Evolutionary conservation across 2,329 filamentous ascomycete species (phyloP).

Genomic region (Penicillium sp.): DNA sequence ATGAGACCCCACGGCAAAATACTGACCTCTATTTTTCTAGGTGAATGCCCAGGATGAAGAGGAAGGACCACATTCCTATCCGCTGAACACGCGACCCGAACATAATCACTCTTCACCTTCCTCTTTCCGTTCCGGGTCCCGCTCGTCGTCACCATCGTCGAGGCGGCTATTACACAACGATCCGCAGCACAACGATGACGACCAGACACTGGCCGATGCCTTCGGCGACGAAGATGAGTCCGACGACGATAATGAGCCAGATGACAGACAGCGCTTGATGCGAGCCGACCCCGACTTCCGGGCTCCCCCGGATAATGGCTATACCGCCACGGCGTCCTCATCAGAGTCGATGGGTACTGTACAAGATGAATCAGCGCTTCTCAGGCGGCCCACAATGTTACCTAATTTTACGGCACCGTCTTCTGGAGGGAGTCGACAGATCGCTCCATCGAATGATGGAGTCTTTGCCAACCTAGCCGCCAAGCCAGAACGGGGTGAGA

Average conservation of each 20-base stretch:
- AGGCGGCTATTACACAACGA: slow-evolving; percentile 54
- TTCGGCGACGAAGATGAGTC: slow-evolving; percentile 79
- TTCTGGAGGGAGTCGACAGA: slow-evolving; percentile 51
- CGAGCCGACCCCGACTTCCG: slow-evolving; percentile 54
- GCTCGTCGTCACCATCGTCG: slow-evolving; percentile 65
- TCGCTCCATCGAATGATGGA: slow-evolving; percentile 80
- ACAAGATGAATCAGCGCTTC: slow-evolving; percentile 31
- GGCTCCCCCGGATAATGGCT: slow-evolving; percentile 31
- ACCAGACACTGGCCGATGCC: slow-evolving; percentile 84
- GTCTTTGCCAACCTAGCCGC: slow-evolving; percentile 95
- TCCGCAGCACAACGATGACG: slow-evolving; percentile 56
- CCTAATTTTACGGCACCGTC: slow-evolving; percentile 49
- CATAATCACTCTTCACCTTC: slow-evolving; percentile 53
- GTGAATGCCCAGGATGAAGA: slow-evolving; percentile 47
- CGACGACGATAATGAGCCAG: slow-evolving; percentile 67
- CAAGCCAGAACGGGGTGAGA: slow-evolving; percentile 77
- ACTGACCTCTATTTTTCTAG: slow-evolving; percentile 26
- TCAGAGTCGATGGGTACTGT: slow-evolving; percentile 22
- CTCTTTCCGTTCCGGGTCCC: slow-evolving; percentile 87
- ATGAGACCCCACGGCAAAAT: slow-evolving; percentile 11
- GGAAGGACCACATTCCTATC: slow-evolving; percentile 35
- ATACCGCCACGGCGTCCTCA: slow-evolving; percentile 24
- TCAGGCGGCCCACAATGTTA: slow-evolving; percentile 53
- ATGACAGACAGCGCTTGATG: slow-evolving; percentile 85
- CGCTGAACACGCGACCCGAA: slow-evolving; percentile 28